phyloP scores from a whole-genome alignment of 768 basidiomycete species.

The Floccularia luteovirens region DNA sequence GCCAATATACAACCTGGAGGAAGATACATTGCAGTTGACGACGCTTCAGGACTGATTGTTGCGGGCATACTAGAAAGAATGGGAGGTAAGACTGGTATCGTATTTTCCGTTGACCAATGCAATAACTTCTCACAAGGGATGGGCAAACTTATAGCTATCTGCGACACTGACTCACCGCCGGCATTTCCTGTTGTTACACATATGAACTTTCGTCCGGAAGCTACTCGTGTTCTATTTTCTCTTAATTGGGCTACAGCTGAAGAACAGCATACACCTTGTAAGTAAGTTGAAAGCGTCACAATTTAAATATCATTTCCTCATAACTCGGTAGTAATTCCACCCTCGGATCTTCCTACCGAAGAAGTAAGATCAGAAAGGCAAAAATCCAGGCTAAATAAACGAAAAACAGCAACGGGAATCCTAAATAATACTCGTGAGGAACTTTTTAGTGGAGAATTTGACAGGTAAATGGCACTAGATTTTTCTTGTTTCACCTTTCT shows the following conservation, averaged over 20 bases:
- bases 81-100: conserved; percentile 47
- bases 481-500: conserved; percentile 45
- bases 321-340: conserved; percentile 39
- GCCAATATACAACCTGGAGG: conserved; percentile 83
- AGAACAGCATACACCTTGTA: conserved; percentile 65
- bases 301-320: conserved; percentile 3
- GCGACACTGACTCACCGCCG: conserved; percentile 88
- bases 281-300: conserved; percentile 8
- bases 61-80: conserved; percentile 80
- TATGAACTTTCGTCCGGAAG: conserved; percentile 76
- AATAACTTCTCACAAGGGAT: conserved; percentile 37
- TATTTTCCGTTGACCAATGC: conserved; percentile 3
- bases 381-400: conserved; percentile 64
- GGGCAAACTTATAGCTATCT: conserved; percentile 78
- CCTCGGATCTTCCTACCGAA: conserved; percentile 49
- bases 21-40: conserved; percentile 85
- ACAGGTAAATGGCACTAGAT: conserved; percentile 46
- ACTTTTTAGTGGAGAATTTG: conserved; percentile 81
- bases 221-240: conserved; percentile 48
- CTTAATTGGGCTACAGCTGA: conserved; percentile 92
- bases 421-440: conserved; percentile 67
- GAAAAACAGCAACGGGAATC: conserved; percentile 60
- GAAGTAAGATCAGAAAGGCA: conserved; percentile 68
- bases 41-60: conserved; percentile 84
- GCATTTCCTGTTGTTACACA: conserved; percentile 75